Base-by-base conservation (phyloP, 805 yeast genomes). In the Kodamaea lidongshanica region DNA sequence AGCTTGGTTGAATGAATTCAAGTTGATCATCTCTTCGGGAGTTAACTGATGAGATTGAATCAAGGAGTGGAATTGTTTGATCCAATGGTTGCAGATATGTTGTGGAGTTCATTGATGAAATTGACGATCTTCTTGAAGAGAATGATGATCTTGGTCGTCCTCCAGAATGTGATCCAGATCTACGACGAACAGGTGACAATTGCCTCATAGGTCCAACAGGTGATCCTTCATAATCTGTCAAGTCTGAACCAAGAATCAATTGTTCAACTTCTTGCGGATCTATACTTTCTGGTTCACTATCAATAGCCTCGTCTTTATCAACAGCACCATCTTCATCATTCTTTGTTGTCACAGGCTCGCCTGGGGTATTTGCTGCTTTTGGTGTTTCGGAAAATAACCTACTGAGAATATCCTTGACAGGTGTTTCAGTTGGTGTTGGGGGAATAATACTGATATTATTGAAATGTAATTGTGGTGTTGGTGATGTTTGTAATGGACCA, bases 21-120 rank as follows among this genome's bases (percentile, higher is more conserved):
- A 17, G 16, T 12, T 16, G 19, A 13, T 27, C 35, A 3, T 16
- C 27, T 6, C 28, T 21, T 7, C 5, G 22, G 18, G 38, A 36
- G 14, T 21, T 27, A 12, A 40, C 15, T 2, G 60, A 51, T 7
- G 53, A 34, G 8, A 45, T 42, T 2, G 64, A 56, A 7, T 38
- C 41, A 15, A 58, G 42, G 12, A 58, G 41, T 12, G 64, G 65
- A 13, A 58, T 40, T 4, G 50, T 50, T 34, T 53, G 61, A 6
- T 56, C 62, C 16, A 50, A 28, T 5, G 52, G 49, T 9, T 16
- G 35, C 7, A 30, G 16, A 8, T 60, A 51, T 2, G 42, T 27
- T 9, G 38, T 21, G 2, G 58, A 45, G 16, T 18, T 17, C 8
- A 11, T 18, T 1, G 58, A 53, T 6, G 50, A 46, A 16, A 42